Evolutionary conservation across 257 asterid genomes (phyloP), one percentile per base, ranked within the genome.

Genomic region (Solanum pinnatisectum): DNA sequence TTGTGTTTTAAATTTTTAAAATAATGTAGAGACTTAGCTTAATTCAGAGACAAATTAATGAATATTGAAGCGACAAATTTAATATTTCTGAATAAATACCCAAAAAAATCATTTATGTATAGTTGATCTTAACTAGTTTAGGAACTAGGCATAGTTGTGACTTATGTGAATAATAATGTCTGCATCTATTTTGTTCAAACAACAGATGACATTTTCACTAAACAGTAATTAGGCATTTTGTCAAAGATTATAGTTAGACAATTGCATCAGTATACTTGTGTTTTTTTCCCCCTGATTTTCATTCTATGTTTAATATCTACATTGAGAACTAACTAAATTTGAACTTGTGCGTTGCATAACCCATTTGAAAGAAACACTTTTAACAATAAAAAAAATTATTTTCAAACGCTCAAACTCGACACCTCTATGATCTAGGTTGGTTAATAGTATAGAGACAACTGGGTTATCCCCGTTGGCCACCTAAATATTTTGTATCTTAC

Each of bases 381-480:
- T 30, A 30, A 30, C 1, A 30, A 30, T 30, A 30, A 30, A 30
- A 30, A 30, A 30, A 32, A 2, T 32, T 2, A 32, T 32, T 32
- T 32, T 3, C 37, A 35, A 35, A 35, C 3, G 37, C 37, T 35
- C 1, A 35, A 35, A 35, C 37, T 35, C 5, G 5, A 35, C 5
- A 39, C 12, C 1, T 42, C n/a, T 30, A 30, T 30, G 30, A 30
- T 30, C 30, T 30, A 11, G 5, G 16, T n/a, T 63, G 5, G 16
- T n/a, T 63, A n/a, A 63, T n/a, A 84, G 18, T 46, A 13, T n/a
- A 22, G 27, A 84, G 81, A 73, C 81, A 20, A 36, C 81, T 35
- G 20, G 46, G 59, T 63, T 14, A 59, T 84, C 5, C 56, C 40
- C 36, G 25, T 84, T 59, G 78, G 78, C 78, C 87, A 84, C 52